These are phyloP conservation scores for Polyplosphaeria fusca DNA, from an alignment of 495 filamentous ascomycete genomes.

Conservation along the genomic window DNA sequence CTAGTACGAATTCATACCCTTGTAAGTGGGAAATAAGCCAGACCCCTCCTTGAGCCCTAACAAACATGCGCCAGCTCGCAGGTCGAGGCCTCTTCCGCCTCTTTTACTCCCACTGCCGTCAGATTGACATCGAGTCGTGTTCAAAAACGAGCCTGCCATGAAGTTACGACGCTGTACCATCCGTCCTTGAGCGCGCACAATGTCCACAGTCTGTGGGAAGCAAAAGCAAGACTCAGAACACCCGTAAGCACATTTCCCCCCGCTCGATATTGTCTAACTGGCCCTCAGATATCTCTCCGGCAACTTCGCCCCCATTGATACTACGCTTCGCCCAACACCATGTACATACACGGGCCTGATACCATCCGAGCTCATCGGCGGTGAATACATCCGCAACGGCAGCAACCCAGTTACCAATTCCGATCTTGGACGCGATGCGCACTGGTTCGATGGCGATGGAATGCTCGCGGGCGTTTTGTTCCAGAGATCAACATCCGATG, in stretches of 20 bases:
- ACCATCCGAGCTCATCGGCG: conserved; percentile 57
- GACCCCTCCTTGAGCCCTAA: no score
- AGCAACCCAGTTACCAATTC: conserved; percentile 62
- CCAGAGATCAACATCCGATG: conserved; percentile 35
- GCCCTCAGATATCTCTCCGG: conserved; percentile 51
- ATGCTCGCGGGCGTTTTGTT: conserved; percentile 66
- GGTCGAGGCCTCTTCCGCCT: no score
- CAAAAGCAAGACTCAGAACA: conserved; percentile 16
- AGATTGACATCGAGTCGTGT: no score
- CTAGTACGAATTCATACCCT: no score
- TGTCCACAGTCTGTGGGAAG: background rate
- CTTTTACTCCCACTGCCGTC: no score
- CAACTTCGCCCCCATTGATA: conserved; percentile 62
- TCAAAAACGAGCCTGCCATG: no score
- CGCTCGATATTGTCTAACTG: background rate
- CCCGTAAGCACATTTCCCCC: conserved; percentile 15
- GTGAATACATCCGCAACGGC: conserved; percentile 68
- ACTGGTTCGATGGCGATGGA: conserved; percentile 72
- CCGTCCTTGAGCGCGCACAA: no score
- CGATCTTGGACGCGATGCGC: conserved; percentile 53
- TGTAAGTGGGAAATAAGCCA: no score
- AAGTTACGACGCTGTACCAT: no score
- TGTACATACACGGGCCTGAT: conserved; percentile 54
- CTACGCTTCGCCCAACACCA: conserved; percentile 47
- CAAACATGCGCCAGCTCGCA: no score